Base-by-base conservation (phyloP, 2,329 filamentous ascomycete genomes). In the Cladosporium cucumerinum region DNA sequence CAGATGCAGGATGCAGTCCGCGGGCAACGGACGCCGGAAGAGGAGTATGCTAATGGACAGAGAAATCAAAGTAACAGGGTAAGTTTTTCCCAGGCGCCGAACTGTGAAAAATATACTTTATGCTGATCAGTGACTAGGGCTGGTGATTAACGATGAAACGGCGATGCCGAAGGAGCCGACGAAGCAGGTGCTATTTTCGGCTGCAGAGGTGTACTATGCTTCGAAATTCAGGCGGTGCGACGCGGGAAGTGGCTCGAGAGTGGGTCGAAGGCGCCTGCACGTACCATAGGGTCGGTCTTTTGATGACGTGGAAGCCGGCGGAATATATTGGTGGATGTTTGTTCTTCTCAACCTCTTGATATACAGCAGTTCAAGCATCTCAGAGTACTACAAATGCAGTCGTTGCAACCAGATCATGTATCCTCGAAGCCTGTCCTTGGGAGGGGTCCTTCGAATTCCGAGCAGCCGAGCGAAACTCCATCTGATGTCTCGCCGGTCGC, bases 1-100 rank as follows among this genome's bases (percentile, higher is more conserved):
- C 92, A 97, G 74, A 83, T 98, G 74, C 87, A 87, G 34, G 89
- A 89, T 69, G 90, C 89, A 54, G 86, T 69, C 54, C 72, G 71
- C n/a, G 66, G 67, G 51, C 66, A 70, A 21, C 60, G 60, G 23
- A 61, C 74, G 74, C 80, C 71, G 25, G 68, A 71, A 23, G 69
- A 70, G 5, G 67, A 67, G 36, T 67, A 61, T 26, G 65, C 70
- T 32, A 59, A 64, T 21, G 64, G 67, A 64, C 32, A 25, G 21
- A 55, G 54, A 26, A 34, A 34, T 34, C 55, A 58, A 46, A 18
- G n/a, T 16, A 57, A 69, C 46, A 66, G 39, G 48, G 46, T 63
- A 57, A 51, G 46, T 59, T 57, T n/a, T 57, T 32, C 26, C 54
- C 65, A 30, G 18, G 11, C 51, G 25, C 63, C 65, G 52, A 65